phyloP scores from a whole-genome alignment of 2,329 filamentous ascomycete species.

The Aspergillus sp. region DNA sequence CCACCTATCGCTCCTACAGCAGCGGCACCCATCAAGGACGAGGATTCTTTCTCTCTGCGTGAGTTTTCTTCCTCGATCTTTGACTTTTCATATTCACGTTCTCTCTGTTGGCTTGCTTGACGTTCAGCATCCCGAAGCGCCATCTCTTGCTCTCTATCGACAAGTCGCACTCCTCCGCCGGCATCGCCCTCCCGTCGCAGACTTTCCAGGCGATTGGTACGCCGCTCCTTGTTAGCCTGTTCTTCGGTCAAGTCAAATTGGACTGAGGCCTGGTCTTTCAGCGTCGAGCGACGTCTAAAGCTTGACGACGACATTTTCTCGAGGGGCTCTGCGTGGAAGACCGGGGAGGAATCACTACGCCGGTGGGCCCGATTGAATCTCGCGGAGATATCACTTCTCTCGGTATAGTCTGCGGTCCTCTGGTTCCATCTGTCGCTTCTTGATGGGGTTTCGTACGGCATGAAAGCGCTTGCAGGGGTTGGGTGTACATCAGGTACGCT shows the following conservation, averaged over 20 bases:
- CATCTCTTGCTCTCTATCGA: slow-evolving; percentile 32
- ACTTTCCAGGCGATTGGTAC: slow-evolving; percentile 29
- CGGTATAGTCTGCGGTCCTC: slow-evolving; percentile 11
- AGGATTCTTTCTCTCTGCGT: slow-evolving; percentile 33
- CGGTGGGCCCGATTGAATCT: slow-evolving; percentile 24
- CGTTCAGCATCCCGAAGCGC: slow-evolving; percentile 20
- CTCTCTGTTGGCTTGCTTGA: slow-evolving; percentile 22
- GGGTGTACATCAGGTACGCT: slow-evolving; percentile 43
- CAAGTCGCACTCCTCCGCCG: slow-evolving; percentile 27
- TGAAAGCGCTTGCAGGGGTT: slow-evolving; percentile 13
- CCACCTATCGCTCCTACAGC: slow-evolving; percentile 55
- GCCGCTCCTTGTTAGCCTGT: slow-evolving; percentile 53
- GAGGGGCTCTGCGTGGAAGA: slow-evolving; percentile 36
- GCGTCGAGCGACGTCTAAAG: slow-evolving; percentile 36
- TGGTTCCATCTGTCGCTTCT: slow-evolving; percentile 18
- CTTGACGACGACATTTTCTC: slow-evolving; percentile 24
- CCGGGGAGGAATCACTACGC: slow-evolving; percentile 52
- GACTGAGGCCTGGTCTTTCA: slow-evolving; percentile 50
- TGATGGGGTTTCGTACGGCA: slow-evolving; percentile 20
- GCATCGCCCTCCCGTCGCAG: slow-evolving; percentile 23
- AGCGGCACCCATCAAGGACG: slow-evolving; percentile 41
- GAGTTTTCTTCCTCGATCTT: background rate
- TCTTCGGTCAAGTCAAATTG: slow-evolving; percentile 61
- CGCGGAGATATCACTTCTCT: slow-evolving; percentile 11
- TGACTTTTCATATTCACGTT: slow-evolving; percentile 21